These are phyloP conservation scores for Neofusicoccum laricinum DNA, from an alignment of 2,329 filamentous ascomycete genomes.

Conservation along the genomic window DNA sequence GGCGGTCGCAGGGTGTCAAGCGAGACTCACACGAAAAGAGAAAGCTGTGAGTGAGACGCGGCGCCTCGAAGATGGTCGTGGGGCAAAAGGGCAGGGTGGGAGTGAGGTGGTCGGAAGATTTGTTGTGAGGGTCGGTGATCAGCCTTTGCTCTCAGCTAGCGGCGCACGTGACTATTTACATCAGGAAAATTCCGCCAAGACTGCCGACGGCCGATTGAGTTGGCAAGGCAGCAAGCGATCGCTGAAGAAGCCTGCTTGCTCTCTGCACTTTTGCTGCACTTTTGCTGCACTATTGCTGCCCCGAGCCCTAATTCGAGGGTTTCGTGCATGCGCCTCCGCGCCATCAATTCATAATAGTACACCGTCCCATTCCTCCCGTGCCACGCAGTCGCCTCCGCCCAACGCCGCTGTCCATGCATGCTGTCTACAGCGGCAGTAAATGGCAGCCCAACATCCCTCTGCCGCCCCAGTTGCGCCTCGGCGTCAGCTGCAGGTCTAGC, in stretches of 20 bases:
- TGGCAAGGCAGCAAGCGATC: conserved; percentile 15
- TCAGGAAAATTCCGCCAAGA: conserved; percentile 17
- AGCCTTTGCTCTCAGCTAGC: conserved; percentile 15
- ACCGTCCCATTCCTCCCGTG: conserved; percentile 23
- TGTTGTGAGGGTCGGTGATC: conserved; percentile 16
- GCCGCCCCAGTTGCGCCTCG: conserved; percentile 82
- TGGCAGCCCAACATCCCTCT: conserved; percentile 88
- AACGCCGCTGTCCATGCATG: conserved; percentile 7
- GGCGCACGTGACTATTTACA: conserved; percentile 16
- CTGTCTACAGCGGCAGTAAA: conserved; percentile 68
- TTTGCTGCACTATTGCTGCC: no score
- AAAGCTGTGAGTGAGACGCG: not conserved
- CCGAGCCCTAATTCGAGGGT: not conserved
- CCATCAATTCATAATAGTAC: conserved; percentile 14
- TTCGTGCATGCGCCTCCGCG: not conserved
- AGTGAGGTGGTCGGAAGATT: conserved; percentile 18
- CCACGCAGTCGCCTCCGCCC: conserved; percentile 29
- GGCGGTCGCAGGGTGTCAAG: not conserved
- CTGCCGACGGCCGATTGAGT: conserved; percentile 5
- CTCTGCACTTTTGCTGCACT: not conserved
- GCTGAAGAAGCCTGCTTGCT: not conserved
- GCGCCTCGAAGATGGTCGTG: conserved; percentile 14
- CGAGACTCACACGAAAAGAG: not conserved
- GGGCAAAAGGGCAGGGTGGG: conserved; percentile 15
- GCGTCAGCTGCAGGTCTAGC: conserved; percentile 69